Base-by-base conservation (phyloP, 1,284 basidiomycete species). In the Microbotryum violaceum region DNA sequence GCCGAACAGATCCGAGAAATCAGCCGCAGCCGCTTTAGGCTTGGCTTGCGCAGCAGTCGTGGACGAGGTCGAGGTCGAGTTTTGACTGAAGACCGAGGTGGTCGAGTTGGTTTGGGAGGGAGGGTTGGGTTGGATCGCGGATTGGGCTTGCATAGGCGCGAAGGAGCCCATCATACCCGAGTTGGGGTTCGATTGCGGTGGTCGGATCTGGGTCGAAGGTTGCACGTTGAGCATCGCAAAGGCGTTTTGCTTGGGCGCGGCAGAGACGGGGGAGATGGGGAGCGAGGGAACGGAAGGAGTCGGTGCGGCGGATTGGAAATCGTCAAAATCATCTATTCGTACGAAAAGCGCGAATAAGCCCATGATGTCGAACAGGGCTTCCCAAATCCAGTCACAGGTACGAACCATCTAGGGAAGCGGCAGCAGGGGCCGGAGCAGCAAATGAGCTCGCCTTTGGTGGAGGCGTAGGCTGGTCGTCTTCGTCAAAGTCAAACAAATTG, bases 281-380 rank as follows among this genome's bases (percentile, higher is more conserved):
- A 58, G 71, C 61, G 64, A 65, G 16, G 62, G 9, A 10, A 72
- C 70, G 8, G 65, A 21, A 3, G 77, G 69, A 3, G 78, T 73
- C 0, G 82, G 75, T 2, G 87, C 85, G 1, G 89, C 88, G 56
- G 82, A 83, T 77, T 92, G 86, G 80, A 94, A 96, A 74, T 93
- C 91, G 65, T 85, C 87, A 74, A 96, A 94, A 64, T 96, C 91
- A 70, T 94, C 91, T 66, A 49, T 20, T 6, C 12, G 48, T 23
- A 48, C 37, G 27, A 42, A 20, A 31, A 60, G 53, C 44, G 9
- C 31, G 31, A 8, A 31, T 31, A 31, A 31, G 31, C 31, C 31
- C 9, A 31, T 8, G 31, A 10, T 9, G 2, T 31, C 31, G 31
- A 31, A 31, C 8, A 31, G 31, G 31, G 31, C 31, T 31, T 8